Percentiles rank a stretch among this genome's conserved stretches.
Conservation (phyloP, 257 asterid genomes). For the Solanum habrochaites region DNA sequence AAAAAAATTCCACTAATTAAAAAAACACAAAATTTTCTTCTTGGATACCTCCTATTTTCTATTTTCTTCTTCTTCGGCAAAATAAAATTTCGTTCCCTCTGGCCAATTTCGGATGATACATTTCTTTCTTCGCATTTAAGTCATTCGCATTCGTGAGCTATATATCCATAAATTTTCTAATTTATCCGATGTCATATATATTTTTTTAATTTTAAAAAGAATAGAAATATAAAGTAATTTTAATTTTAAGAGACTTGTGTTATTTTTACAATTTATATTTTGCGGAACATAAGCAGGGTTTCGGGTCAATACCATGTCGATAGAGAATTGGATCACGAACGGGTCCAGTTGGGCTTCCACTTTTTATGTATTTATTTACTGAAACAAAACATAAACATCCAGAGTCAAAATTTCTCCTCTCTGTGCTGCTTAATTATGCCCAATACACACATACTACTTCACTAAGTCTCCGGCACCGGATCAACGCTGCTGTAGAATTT, state of each 20-base stretch:
- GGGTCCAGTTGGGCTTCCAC: neutral
- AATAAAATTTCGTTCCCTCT: too few species aligned
- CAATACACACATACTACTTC: neutral
- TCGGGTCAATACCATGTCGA: neutral
- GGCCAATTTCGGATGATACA: neutral
- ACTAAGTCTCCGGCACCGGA: neutral
- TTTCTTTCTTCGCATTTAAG: too few species aligned
- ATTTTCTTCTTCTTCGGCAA: too few species aligned
- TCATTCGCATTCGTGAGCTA: neutral
- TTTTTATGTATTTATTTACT: neutral
- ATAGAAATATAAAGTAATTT: too few species aligned
- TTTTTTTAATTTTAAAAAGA: too few species aligned
- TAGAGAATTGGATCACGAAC: neutral
- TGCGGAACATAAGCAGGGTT: neutral
- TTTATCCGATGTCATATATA: too few species aligned
- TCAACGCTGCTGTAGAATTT: neutral
- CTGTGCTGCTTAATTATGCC: neutral
- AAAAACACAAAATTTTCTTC: neutral
- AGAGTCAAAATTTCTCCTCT: neutral
- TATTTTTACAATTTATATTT: too few species aligned
- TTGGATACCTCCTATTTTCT: neutral
- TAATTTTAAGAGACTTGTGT: too few species aligned
- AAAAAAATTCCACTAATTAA: too few species aligned
- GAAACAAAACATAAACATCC: neutral
- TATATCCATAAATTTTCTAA: too few species aligned